Base-by-base conservation (phyloP, 2,329 filamentous ascomycete species). In the Aspergillus sp. region DNA sequence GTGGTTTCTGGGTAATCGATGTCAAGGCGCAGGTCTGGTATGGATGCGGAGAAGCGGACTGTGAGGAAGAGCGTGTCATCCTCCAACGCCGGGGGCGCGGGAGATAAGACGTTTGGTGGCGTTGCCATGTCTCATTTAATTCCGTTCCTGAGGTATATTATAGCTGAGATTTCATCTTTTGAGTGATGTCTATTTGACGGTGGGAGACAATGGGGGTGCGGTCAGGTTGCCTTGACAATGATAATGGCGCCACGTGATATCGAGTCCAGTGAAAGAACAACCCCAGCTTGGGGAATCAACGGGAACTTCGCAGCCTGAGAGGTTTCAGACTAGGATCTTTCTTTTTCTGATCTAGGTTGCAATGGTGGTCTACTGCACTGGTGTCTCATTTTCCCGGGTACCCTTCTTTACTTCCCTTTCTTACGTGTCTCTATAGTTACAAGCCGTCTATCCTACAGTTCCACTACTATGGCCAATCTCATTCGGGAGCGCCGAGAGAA, bases 11-110 rank as follows among this genome's bases (percentile, higher is more conserved):
- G 90, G 6, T 81, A 78, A 49, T 85, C 74, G 68, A 98, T 86
- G 68, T 91, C 87, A 59, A 98, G 84, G 41, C 88, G 84, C 40
- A 97, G 84, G 73, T 98, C 95, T 15, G 91, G 88, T 57, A 93
- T 84, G 1, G 91, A 87, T 59, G 88, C 87, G 53, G 91, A 91
- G 83, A 99, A 98, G 74, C 93, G 92, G 73, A 98, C 88, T 39
- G 90, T 93, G 46, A 98, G 82, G 68, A 89, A 87, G 56, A 96
- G 82, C 14, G 63, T 58, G 21, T 54, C 39, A 21, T 52, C 19
- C 8, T 68, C 57, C 17, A 52, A 15, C 17, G 63, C 50, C 27
- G 48, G 52, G 25, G 52, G 60, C 52, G 23, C 31, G 14, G 50
- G 37, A 31, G n/a, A 14, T 25, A 48, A 40, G 31, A 23, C 35